Evolutionary conservation across 805 yeast species (phyloP), one percentile per base, ranked within the genome.

Genomic region (Kluyveromyces aestuarii): DNA sequence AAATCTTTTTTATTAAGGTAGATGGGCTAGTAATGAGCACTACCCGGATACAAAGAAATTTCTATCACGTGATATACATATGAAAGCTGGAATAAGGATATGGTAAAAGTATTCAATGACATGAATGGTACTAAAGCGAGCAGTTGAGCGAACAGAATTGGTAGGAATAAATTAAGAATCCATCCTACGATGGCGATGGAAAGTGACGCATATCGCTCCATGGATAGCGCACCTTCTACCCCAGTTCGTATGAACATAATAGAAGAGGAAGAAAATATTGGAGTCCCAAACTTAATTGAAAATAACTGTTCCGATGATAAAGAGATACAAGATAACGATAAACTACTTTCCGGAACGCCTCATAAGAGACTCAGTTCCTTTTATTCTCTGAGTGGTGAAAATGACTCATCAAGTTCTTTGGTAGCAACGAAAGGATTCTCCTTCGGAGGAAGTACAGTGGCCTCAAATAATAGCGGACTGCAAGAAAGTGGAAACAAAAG

Each of bases 361-460:
- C 52, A 50, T 2, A 49, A 41, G 25, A 27, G 53, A 13, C 54
- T 56, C 8, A 40, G 44, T 10, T 48, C 52, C 27, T 54, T 64
- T 40, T 64, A 64, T 45, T 52, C 63, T 1, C 44, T 52, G 8
- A 54, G 56, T 19, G 68, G 59, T 21, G 65, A 58, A 6, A 65
- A 64, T 47, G 58, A 61, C 39, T 65, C 69, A 6, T 62, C 67
- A 43, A 61, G 67, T n/a, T 63, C 65, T 47, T 36, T 65, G 21
- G 59, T 65, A 16, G 57, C 59, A 41, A 65, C 64, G 37, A 56
- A 64, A 2, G 45, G 62, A 1, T 65, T 65, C 45, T 58, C 63
- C 2, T 65, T 65, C 55, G 69, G 69, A 45, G 66, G 52, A 18
- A 44, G 40, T 45, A 16, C 35, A 30, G 35, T 30, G 35, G 14